Percentiles rank a stretch among this genome's conserved stretches.
These are phyloP conservation scores for Cyberlindnera veronae DNA, from an alignment of 805 yeast species.

Conservation along the genomic window DNA sequence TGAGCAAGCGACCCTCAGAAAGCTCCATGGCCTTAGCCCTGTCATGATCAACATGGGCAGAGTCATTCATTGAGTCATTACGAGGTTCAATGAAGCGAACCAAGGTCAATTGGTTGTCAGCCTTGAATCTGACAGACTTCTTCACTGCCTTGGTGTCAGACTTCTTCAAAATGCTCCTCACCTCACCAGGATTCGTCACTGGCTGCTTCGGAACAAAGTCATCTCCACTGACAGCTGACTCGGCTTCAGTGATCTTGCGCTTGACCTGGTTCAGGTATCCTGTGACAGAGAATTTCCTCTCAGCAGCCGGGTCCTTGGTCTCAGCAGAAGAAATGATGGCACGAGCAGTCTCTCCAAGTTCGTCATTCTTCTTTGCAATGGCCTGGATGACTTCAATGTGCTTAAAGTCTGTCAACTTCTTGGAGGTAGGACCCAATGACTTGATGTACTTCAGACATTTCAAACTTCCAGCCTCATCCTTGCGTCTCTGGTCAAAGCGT, in stretches of 20 bases:
- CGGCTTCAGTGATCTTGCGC: neutral
- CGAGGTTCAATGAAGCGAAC: neutral
- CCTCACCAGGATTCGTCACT: neutral
- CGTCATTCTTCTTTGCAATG: neutral
- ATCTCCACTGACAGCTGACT: neutral
- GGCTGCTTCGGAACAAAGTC: neutral
- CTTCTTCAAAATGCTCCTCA: slow-evolving; percentile 1
- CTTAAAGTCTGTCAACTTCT: slow-evolving; percentile 1
- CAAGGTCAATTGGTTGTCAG: neutral
- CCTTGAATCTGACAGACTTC: slow-evolving; percentile 6
- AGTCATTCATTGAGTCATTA: neutral
- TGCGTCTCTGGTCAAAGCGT: slow-evolving; percentile 1
- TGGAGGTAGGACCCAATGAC: neutral
- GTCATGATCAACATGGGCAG: slow-evolving; percentile 1
- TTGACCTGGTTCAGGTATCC: neutral
- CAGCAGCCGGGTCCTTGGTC: neutral
- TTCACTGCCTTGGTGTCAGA: neutral
- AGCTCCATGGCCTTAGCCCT: slow-evolving; percentile 1
- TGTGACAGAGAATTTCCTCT: neutral
- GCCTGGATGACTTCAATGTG: neutral
- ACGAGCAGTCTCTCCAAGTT: neutral
- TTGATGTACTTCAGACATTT: neutral
- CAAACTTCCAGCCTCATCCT: neutral
- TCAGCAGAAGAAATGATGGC: neutral
- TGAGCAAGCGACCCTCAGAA: slow-evolving; percentile 4